phyloP scores from a whole-genome alignment of 2,329 filamentous ascomycete species.

The Xylaria hypoxylon region DNA sequence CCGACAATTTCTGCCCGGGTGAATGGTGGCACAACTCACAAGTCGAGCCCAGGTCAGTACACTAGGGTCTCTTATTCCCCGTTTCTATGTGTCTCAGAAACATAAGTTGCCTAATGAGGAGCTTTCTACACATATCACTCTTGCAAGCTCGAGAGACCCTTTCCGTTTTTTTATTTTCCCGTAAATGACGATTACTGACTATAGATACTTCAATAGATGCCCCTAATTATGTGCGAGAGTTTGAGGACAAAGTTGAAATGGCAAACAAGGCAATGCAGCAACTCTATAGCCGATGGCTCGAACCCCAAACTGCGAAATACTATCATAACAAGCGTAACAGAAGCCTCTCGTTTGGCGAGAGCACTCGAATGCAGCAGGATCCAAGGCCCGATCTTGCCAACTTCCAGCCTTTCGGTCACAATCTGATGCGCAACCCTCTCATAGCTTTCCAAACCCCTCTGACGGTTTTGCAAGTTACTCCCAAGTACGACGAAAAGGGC shows the following conservation, averaged over 20 bases:
- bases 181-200: too few species aligned
- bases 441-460: rapidly evolving
- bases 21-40: not conserved
- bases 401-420: not conserved
- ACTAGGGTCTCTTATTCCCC: too few species aligned
- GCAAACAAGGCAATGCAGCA: not conserved
- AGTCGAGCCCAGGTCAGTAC: not conserved
- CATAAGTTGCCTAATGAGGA: too few species aligned
- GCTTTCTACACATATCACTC: too few species aligned
- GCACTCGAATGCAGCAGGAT: not conserved
- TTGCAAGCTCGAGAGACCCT: too few species aligned
- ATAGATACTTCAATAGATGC: too few species aligned
- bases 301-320: not conserved
- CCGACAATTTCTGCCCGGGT: not conserved
- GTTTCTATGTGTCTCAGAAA: too few species aligned
- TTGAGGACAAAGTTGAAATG: not conserved
- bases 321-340: too few species aligned
- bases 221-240: not conserved
- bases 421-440: too few species aligned
- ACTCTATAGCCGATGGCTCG: not conserved
- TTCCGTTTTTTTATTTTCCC: too few species aligned
- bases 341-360: not conserved
- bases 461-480: not conserved
- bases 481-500: not conserved
- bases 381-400: not conserved